A percentile compares a stretch with the other conserved stretches of the same genome.
These are phyloP conservation scores for Colletotrichum tanaceti DNA, from an alignment of 2,329 filamentous ascomycete species.

Conservation along the genomic window DNA sequence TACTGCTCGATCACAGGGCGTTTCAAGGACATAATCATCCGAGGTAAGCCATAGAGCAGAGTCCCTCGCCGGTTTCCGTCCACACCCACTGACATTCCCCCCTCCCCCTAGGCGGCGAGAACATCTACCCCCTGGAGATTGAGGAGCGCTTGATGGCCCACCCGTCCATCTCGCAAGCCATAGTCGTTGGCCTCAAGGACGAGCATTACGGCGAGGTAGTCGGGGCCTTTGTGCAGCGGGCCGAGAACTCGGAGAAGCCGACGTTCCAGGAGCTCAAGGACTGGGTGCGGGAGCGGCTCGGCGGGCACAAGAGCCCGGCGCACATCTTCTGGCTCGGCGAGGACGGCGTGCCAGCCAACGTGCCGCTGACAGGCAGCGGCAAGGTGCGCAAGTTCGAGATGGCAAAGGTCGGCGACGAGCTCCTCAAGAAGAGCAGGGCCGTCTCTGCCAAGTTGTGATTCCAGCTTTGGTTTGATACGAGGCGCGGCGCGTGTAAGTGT, in stretches of 20 bases:
- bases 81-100: constrained; percentile 40
- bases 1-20: constrained; percentile 80
- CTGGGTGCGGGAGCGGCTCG: constrained; percentile 72
- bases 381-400: constrained; percentile 77
- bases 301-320: constrained; percentile 75
- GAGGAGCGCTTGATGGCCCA: constrained; percentile 78
- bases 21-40: constrained; percentile 84
- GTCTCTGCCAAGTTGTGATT: constrained; percentile 58
- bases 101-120: constrained; percentile 72
- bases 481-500: background rate
- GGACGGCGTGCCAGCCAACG: constrained; percentile 63
- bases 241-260: constrained; percentile 53
- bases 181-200: constrained; percentile 77
- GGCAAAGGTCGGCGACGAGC: constrained; percentile 65
- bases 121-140: constrained; percentile 80
- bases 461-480: background rate
- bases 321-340: constrained; percentile 82
- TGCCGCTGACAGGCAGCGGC: constrained; percentile 77
- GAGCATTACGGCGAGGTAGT: constrained; percentile 80
- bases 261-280: constrained; percentile 66
- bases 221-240: constrained; percentile 68
- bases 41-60: constrained; percentile 58
- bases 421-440: constrained; percentile 61
- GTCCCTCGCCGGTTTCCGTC: constrained; percentile 38
- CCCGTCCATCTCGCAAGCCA: constrained; percentile 69